Evolutionary conservation across 371 early-diverging fungal genomes (phyloP).

Genomic region (Thermomucor indicae-seudaticae): DNA sequence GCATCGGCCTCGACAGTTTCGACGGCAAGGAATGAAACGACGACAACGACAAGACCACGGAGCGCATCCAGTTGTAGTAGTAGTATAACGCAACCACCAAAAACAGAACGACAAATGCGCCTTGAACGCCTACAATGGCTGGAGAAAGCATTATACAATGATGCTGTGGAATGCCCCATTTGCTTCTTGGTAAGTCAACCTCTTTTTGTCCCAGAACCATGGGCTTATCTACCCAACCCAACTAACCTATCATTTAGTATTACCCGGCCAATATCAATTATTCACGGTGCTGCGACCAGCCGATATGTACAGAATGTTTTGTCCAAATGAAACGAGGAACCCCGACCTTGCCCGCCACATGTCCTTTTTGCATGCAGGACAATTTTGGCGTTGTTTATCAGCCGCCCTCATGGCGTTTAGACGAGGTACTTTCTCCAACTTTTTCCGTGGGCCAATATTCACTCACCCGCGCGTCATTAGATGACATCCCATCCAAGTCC

Average conservation of each 20-base stretch:
- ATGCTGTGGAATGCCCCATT: conserved; percentile 88
- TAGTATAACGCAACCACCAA: conserved; percentile 10
- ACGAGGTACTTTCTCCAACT: neutral
- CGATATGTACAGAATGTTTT: conserved; percentile 94
- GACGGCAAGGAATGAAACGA: neutral
- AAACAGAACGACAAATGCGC: too few relatives aligned
- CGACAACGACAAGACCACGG: conserved; percentile 16
- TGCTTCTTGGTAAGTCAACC: conserved; percentile 35
- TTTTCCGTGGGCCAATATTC: too few relatives aligned
- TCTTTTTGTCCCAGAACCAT: neutral
- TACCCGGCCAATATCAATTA: conserved; percentile 91
- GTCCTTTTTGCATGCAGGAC: conserved; percentile 87
- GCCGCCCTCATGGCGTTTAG: conserved; percentile 41
- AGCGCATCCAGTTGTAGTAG: conserved; percentile 30
- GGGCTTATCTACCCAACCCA: neutral
- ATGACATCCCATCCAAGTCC: too few relatives aligned
- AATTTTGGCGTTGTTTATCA: conserved; percentile 82
- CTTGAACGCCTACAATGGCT: neutral
- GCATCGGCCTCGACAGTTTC: conserved; percentile 11
- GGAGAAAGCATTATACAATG: conserved; percentile 39
- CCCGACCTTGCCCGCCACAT: conserved; percentile 50
- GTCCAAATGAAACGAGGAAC: neutral
- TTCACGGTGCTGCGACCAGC: conserved; percentile 92
- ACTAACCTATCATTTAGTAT: conserved; percentile 51
- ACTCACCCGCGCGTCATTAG: too few relatives aligned